Evolutionary conservation across 768 basidiomycete genomes (phyloP).

Genomic region (Boletus reticuloceps): DNA sequence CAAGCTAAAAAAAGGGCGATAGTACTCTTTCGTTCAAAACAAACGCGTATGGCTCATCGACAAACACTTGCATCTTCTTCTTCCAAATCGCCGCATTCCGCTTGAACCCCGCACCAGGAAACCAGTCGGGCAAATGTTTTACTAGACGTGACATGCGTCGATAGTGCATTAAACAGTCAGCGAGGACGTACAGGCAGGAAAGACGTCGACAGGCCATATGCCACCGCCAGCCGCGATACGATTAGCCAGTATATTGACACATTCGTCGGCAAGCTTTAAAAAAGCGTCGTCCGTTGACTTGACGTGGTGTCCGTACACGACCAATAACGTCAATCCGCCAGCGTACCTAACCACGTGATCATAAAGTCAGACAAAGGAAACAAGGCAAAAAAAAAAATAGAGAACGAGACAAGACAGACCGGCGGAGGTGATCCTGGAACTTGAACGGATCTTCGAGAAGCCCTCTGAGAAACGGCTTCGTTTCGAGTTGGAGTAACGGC

Average conservation of each 20-base stretch:
- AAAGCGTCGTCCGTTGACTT: conserved; percentile 39
- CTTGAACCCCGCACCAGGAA: conserved; percentile 68
- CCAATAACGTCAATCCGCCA: conserved; percentile 53
- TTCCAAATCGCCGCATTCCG: conserved; percentile 61
- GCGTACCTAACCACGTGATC: conserved; percentile 37
- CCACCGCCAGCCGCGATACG: conserved; percentile 42
- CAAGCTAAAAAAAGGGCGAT: neutral
- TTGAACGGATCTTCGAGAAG: conserved; percentile 44
- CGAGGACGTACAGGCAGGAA: conserved; percentile 33
- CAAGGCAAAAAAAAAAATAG: neutral
- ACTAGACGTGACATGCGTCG: conserved; percentile 30
- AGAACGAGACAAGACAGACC: conserved; percentile 19
- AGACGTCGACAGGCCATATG: conserved; percentile 41
- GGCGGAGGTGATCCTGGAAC: conserved; percentile 35
- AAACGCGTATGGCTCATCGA: conserved; percentile 59
- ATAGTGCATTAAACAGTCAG: too few species aligned
- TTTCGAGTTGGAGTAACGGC: conserved; percentile 55
- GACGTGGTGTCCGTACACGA: conserved; percentile 61
- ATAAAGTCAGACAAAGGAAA: conserved; percentile 9
- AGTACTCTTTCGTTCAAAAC: conserved; percentile 56
- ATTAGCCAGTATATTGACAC: conserved; percentile 41
- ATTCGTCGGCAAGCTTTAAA: conserved; percentile 42
- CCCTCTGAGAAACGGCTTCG: conserved; percentile 53
- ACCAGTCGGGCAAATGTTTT: conserved; percentile 59
- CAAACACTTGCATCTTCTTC: conserved; percentile 59